Conservation (phyloP, 1,139 yeast species). For the Taphrina betulina region DNA sequence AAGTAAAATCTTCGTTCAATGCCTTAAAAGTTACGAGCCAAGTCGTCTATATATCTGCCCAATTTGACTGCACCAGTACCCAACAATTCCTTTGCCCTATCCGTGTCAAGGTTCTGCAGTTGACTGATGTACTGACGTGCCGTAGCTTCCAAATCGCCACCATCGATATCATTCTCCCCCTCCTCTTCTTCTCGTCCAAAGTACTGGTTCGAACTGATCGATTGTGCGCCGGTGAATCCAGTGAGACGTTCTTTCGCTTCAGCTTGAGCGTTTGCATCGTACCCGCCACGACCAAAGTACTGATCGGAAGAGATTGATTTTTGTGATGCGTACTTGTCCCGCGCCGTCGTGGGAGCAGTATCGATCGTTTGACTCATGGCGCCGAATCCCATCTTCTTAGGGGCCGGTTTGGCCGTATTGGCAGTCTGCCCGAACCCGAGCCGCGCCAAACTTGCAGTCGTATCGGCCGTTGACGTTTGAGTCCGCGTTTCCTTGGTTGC, state of each 20-base stretch:
- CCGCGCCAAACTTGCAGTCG: slow-evolving; percentile 71
- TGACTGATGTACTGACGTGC: slow-evolving; percentile 30
- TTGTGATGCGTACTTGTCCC: slow-evolving; percentile 75
- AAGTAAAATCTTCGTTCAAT: too few relatives aligned
- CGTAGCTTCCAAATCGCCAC: slow-evolving; percentile 26
- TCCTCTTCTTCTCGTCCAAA: slow-evolving; percentile 78
- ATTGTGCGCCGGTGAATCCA: slow-evolving; percentile 77
- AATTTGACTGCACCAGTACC: slow-evolving; percentile 28
- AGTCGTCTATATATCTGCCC: slow-evolving; percentile 26
- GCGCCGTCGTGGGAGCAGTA: slow-evolving; percentile 44
- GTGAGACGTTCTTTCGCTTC: slow-evolving; percentile 81
- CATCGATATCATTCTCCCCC: slow-evolving; percentile 41
- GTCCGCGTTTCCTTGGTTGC: slow-evolving; percentile 7
- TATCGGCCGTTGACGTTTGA: slow-evolving; percentile 47
- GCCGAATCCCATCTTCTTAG: slow-evolving; percentile 45
- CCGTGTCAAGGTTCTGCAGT: slow-evolving; percentile 24
- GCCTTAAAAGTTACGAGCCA: slow-evolving; percentile 29
- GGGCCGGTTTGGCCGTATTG: slow-evolving; percentile 40
- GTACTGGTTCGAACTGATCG: slow-evolving; percentile 88
- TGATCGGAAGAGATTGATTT: slow-evolving; percentile 90
- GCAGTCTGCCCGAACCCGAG: slow-evolving; percentile 78
- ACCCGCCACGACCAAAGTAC: slow-evolving; percentile 76
- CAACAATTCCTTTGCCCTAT: slow-evolving; percentile 23
- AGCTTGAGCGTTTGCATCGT: slow-evolving; percentile 70
- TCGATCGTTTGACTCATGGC: slow-evolving; percentile 41